Conservation (phyloP, 140 eudicot genomes). For the Stevia rebaudiana region DNA sequence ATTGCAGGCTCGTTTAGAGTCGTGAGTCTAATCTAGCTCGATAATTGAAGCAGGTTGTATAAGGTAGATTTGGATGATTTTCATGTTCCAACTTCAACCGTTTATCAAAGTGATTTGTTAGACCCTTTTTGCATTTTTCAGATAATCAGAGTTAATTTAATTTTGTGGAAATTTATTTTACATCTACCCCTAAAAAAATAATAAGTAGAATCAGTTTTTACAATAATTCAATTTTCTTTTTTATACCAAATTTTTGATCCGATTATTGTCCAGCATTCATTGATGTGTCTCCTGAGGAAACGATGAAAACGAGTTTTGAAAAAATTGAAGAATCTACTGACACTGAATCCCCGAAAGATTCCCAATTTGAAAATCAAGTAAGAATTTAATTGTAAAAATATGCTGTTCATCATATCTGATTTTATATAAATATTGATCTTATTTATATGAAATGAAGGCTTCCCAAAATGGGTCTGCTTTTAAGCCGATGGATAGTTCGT, state of each 20-base stretch:
- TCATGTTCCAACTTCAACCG: no score
- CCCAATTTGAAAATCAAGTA: slow-evolving; percentile 45
- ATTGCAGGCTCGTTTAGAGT: no score
- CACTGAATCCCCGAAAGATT: slow-evolving; percentile 42
- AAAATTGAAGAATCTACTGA: slow-evolving; percentile 43
- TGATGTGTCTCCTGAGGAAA: slow-evolving; percentile 92
- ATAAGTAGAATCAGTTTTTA: no score
- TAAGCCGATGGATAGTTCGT: slow-evolving; percentile 38
- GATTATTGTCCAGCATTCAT: slow-evolving; percentile 53
- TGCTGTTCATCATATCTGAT: not conserved
- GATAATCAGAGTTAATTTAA: not conserved
- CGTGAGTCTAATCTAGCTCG: no score
- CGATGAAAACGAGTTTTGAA: slow-evolving; percentile 54
- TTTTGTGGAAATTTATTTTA: not conserved
- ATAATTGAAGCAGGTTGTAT: no score
- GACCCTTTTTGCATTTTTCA: no score
- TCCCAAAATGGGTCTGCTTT: slow-evolving; percentile 78
- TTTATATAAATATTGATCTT: slow-evolving; percentile 5
- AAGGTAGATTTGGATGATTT: no score
- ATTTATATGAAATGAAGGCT: slow-evolving; percentile 36
- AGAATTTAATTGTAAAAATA: slow-evolving; percentile 19
- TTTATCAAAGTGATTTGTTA: no score
- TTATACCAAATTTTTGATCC: not conserved
- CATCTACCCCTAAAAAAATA: not conserved
- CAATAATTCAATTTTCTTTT: not conserved